These are phyloP conservation scores for Rhododendron simsii DNA, from an alignment of 148 eudicot genomes.

Conservation along the genomic window DNA sequence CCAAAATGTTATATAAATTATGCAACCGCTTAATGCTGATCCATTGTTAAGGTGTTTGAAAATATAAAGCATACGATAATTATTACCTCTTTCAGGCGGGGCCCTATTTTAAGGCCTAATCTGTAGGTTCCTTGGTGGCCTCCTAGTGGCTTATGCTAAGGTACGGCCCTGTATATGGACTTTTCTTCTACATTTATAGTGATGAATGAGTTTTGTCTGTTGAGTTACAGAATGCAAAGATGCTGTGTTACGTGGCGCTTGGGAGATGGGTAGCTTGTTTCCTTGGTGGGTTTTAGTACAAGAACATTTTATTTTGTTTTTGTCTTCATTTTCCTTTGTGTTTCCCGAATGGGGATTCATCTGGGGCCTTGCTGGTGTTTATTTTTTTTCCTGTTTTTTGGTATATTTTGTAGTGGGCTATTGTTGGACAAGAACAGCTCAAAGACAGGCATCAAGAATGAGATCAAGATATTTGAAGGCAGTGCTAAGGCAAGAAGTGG, in stretches of 20 bases:
- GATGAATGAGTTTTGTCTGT: not conserved
- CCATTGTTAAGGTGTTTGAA: too few species aligned
- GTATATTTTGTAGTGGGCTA: conserved; percentile 47
- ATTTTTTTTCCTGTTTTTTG: not conserved
- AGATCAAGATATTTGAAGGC: conserved; percentile 64
- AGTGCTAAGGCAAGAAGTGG: conserved; percentile 74
- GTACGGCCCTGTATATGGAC: too few species aligned
- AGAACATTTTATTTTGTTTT: not conserved
- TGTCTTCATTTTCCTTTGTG: not conserved
- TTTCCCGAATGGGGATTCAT: not conserved
- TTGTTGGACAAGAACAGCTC: conserved; percentile 82
- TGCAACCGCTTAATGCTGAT: too few species aligned
- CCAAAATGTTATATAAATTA: too few species aligned
- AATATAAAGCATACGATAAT: too few species aligned
- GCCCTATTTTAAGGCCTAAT: too few species aligned
- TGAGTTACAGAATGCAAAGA: conserved; percentile 53
- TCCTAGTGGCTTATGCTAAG: too few species aligned
- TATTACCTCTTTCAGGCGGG: too few species aligned
- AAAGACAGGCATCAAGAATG: conserved; percentile 70
- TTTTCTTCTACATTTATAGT: not conserved
- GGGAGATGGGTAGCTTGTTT: conserved; percentile 68
- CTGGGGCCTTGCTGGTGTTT: not conserved
- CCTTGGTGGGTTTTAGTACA: conserved; percentile 49
- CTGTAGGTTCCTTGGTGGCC: too few species aligned
- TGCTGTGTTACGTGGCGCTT: conserved; percentile 56